Conservation (phyloP, 345 rosid species). For the Eutrema japonicum region DNA sequence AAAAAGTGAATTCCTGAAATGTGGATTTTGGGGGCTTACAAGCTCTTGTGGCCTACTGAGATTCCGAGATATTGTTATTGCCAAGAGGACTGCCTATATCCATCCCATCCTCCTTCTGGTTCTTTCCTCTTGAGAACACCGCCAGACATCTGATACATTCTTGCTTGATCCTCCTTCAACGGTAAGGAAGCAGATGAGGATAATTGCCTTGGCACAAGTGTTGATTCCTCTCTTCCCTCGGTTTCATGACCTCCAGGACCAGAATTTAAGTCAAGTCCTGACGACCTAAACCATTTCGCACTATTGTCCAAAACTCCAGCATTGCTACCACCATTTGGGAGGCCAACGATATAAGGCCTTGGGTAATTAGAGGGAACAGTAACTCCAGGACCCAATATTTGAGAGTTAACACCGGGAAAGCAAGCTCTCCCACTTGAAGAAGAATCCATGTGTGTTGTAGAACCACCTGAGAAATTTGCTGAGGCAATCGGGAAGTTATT, state of each 20-base stretch:
- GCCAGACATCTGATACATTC: constrained; percentile 70
- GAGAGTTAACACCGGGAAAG: constrained; percentile 67
- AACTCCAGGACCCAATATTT: constrained; percentile 60
- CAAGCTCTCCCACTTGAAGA: constrained; percentile 64
- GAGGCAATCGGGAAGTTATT: constrained; percentile 63
- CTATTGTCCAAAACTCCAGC: constrained; percentile 49
- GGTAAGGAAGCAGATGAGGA: constrained; percentile 58
- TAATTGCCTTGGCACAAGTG: constrained; percentile 55
- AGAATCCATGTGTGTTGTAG: constrained; percentile 68
- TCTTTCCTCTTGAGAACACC: constrained; percentile 81
- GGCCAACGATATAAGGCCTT: constrained; percentile 65
- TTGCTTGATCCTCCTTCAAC: constrained; percentile 66
- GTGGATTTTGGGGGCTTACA: constrained; percentile 3
- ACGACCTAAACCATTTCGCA: constrained; percentile 75
- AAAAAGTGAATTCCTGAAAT: neutral
- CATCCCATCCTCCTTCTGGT: constrained; percentile 94
- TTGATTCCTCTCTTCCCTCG: constrained; percentile 72
- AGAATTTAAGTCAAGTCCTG: constrained; percentile 74
- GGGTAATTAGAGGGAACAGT: constrained; percentile 55
- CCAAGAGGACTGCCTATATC: constrained; percentile 78
- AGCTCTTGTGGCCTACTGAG: constrained; percentile 15
- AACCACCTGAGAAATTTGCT: constrained; percentile 60
- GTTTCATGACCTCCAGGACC: constrained; percentile 75
- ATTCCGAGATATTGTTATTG: constrained; percentile 47
- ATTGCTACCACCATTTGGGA: constrained; percentile 55